phyloP scores from a whole-genome alignment of 805 yeast genomes.

The Komagataella pseudopastoris region DNA sequence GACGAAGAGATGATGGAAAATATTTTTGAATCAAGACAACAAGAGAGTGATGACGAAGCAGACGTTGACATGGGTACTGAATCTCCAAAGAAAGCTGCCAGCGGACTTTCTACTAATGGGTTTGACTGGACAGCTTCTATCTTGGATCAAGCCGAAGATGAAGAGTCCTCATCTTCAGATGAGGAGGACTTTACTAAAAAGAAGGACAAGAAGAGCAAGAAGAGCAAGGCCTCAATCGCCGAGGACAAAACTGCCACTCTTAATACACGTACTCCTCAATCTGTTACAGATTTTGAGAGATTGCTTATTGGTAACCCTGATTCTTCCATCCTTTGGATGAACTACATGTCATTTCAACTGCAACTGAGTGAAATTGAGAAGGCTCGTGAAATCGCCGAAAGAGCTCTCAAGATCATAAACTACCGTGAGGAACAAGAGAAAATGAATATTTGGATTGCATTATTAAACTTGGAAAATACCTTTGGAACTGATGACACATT shows the following conservation, averaged over 20 bases:
- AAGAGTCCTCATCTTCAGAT: slow-evolving; percentile 39
- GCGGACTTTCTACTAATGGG: slow-evolving; percentile 70
- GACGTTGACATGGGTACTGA: slow-evolving; percentile 10
- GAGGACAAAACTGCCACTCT: slow-evolving; percentile 82
- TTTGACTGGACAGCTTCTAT: slow-evolving; percentile 95
- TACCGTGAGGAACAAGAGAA: slow-evolving; percentile 90
- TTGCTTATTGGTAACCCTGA: slow-evolving; percentile 84
- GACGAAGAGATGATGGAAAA: slow-evolving; percentile 24
- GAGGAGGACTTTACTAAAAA: slow-evolving; percentile 27
- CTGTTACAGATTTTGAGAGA: slow-evolving; percentile 85
- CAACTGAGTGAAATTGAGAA: slow-evolving; percentile 89
- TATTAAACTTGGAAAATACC: slow-evolving; percentile 84
- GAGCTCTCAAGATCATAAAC: slow-evolving; percentile 83
- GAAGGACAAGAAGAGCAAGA: slow-evolving; percentile 31
- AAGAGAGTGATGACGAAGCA: background rate
- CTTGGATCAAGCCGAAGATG: slow-evolving; percentile 64
- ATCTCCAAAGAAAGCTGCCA: slow-evolving; percentile 13
- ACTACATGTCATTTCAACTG: slow-evolving; percentile 94
- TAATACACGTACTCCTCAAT: slow-evolving; percentile 79
- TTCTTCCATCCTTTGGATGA: slow-evolving; percentile 93
- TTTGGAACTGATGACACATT: slow-evolving; percentile 81
- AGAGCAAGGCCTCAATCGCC: slow-evolving; percentile 23
- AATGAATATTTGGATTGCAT: slow-evolving; percentile 90
- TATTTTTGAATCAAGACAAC: slow-evolving; percentile 12
- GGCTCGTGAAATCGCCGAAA: slow-evolving; percentile 84